Conservation (phyloP, 495 filamentous ascomycete species). For the Schizothecium vesticola region DNA sequence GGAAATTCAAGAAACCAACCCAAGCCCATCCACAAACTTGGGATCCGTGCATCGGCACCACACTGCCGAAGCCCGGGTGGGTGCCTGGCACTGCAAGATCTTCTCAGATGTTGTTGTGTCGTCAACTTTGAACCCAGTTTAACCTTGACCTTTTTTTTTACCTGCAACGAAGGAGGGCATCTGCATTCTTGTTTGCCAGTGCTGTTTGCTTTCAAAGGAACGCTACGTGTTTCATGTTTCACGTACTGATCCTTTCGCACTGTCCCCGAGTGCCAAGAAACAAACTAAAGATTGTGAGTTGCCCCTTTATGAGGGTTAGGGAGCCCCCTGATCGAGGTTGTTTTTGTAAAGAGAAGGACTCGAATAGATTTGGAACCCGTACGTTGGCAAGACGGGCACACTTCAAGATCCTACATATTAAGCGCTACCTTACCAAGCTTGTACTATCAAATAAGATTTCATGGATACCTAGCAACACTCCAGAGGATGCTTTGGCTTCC, state of each 20-base stretch:
- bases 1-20: background rate
- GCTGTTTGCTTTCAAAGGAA: background rate
- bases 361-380: background rate
- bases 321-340: background rate
- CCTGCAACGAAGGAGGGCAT: no score
- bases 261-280: background rate
- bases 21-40: background rate
- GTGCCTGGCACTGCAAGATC: no score
- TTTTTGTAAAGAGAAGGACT: background rate
- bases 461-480: background rate
- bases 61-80: background rate
- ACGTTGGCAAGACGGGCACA: background rate
- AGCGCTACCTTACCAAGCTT: background rate
- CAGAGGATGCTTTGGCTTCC: background rate
- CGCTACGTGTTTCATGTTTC: background rate
- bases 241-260: background rate
- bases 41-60: background rate
- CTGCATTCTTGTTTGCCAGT: background rate
- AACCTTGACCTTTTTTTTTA: no score
- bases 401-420: background rate
- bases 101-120: no score
- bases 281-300: no score
- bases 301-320: background rate
- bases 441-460: background rate
- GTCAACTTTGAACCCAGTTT: no score